Conservation (phyloP, 352 stramenopile genomes). For the Globisporangium echinulatum region DNA sequence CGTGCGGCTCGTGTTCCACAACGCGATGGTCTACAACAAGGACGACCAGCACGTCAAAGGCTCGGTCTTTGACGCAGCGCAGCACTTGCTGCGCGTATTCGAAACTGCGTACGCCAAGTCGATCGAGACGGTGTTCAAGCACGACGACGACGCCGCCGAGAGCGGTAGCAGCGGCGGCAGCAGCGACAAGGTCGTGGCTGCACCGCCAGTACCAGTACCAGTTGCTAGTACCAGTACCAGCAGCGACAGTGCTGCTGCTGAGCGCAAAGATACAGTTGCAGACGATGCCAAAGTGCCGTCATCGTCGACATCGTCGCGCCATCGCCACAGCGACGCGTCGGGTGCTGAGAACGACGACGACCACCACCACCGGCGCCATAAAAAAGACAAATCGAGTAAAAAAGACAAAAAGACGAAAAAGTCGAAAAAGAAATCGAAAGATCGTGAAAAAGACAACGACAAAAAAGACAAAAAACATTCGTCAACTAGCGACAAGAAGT, state of each 20-base stretch:
- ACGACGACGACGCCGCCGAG: conserved; percentile 4
- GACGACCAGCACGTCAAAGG: conserved; percentile 67
- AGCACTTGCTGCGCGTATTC: conserved; percentile 76
- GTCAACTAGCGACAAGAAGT: conserved; percentile 21
- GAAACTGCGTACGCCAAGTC: conserved; percentile 76
- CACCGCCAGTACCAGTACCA: too few species aligned
- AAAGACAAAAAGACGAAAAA: conserved; percentile 17
- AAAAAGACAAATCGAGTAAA: conserved; percentile 5
- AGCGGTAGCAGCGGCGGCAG: not conserved
- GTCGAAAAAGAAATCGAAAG: conserved; percentile 28
- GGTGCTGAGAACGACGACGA: conserved; percentile 4
- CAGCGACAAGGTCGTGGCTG: not conserved
- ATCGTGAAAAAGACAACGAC: conserved; percentile 7
- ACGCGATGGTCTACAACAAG: conserved; percentile 76
- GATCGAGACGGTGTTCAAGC: conserved; percentile 51
- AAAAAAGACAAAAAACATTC: conserved; percentile 6
- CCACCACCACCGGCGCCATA: not conserved
- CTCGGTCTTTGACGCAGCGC: conserved; percentile 71
- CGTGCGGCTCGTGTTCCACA: conserved; percentile 80
- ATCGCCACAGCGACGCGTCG: conserved; percentile 3
- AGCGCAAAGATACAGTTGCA: conserved; percentile 20
- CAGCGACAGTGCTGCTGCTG: conserved; percentile 11
- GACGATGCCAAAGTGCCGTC: not conserved
- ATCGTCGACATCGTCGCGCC: conserved; percentile 1
- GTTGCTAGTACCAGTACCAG: too few species aligned